Percentiles rank a stretch among this genome's conserved stretches.
Evolutionary conservation across 73 alveolate genomes (phyloP).

Genomic region (Tetrahymena borealis): DNA sequence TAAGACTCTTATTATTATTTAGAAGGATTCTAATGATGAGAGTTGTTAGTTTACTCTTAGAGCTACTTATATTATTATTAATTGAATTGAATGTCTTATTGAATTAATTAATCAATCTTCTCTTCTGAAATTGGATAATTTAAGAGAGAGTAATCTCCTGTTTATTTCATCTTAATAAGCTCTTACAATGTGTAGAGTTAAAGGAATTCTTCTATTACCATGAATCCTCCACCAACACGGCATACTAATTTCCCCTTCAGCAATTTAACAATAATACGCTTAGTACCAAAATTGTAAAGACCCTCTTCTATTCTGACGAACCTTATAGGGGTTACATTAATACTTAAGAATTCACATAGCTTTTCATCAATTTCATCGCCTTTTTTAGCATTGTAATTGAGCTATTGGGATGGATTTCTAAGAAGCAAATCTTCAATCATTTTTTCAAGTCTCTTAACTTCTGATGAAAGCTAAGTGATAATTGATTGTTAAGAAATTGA

Average conservation of each 20-base stretch:
- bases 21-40: neutral
- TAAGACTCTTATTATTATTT: neutral
- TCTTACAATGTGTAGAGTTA: conserved; percentile 46
- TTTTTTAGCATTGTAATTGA: neutral
- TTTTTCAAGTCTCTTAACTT: neutral
- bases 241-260: conserved; percentile 51
- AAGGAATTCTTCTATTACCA: conserved; percentile 55
- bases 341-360: conserved; percentile 51
- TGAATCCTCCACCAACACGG: conserved; percentile 68
- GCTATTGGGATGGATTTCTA: neutral
- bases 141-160: neutral
- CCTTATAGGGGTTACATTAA: conserved; percentile 52
- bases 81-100: neutral
- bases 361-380: conserved; percentile 54
- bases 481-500: neutral
- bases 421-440: neutral
- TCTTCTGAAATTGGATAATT: neutral
- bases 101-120: neutral
- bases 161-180: conserved; percentile 29
- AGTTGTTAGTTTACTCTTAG: neutral
- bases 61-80: neutral
- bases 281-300: conserved; percentile 55
- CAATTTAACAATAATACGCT: conserved; percentile 50
- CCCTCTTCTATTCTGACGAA: conserved; percentile 54
- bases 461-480: neutral